Evolutionary conservation across 2,329 filamentous ascomycete species (phyloP), one percentile per base, ranked within the genome.

Genomic region (Aureobasidium sp.): DNA sequence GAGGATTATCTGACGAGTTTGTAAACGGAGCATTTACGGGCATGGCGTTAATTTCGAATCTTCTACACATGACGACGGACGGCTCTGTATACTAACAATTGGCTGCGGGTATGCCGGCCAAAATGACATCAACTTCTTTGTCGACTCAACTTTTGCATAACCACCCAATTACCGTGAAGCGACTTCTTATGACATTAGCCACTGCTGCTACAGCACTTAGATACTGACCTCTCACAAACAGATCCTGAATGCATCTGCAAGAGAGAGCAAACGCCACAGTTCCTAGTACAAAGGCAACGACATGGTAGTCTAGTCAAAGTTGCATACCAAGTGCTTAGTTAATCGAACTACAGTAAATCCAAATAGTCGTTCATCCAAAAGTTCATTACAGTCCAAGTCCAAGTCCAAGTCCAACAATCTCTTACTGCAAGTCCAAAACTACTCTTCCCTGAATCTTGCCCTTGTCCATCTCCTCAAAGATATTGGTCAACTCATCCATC

Each of bases 1-100:
- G 94, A 99, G 81, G 94, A 99, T 77, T 99, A 99, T 80, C 81
- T 99, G 77, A 97, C 94, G 76, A 97, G 96, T 84, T 86, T 99
- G 84, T 97, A 83, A 30, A 52, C 36, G 37, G 13, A 34, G 53
- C 53, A 57, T 57, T 36, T 13, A 53, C 45, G 5, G 49, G 49
- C 59, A 39, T 47, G 54, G 54, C 54, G 54, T 58, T 58, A 52
- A 48, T 60, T 30, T 39, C 44, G 8, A 39, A 34, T 57, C 41
- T 58, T 47, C 29, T 32, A 37, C 21, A 48, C 42, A 47, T 48
- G 54, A 58, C 54, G 54, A 58, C 42, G 54, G 11, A 58, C 54
- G 54, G 54, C 54, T 58, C 54, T 58, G 54, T 58, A 58, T 48
- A 58, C 54, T 58, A 58, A 58, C 42, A 47, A 8, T 8, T 32